Conservation (phyloP, 108 stramenopile genomes). For the Hondaea fermentalgiana region DNA sequence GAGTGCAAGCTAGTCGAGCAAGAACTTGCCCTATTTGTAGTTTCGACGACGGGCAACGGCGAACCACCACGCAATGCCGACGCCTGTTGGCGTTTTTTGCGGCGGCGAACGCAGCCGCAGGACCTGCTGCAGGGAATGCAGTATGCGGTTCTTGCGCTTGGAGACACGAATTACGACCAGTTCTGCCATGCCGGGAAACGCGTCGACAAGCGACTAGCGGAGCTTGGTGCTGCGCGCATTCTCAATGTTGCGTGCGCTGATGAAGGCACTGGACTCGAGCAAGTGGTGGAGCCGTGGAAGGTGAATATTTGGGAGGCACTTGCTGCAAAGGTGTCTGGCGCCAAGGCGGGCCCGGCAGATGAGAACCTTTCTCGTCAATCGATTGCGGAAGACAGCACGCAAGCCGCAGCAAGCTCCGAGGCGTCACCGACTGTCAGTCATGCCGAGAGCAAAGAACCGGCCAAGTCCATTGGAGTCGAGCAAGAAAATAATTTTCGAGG, state of each 20-base stretch:
- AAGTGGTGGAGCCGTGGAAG: conserved; percentile 71
- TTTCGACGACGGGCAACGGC: neutral
- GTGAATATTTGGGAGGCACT: conserved; percentile 19
- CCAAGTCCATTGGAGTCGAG: neutral
- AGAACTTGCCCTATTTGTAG: neutral
- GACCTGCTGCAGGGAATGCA: conserved; percentile 37
- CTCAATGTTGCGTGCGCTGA: conserved; percentile 60
- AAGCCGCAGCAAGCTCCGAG: neutral
- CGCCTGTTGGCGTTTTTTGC: conserved; percentile 8
- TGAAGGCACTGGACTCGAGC: conserved; percentile 76
- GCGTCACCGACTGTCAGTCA: neutral
- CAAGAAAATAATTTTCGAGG: too few species aligned
- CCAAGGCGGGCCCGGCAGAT: neutral
- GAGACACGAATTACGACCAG: conserved; percentile 69
- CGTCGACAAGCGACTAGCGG: conserved; percentile 52
- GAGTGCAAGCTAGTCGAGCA: neutral
- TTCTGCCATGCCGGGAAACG: conserved; percentile 64
- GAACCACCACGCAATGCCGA: conserved; percentile 2
- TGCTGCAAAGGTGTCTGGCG: neutral
- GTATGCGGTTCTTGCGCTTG: conserved; percentile 66
- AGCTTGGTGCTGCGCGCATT: conserved; percentile 59
- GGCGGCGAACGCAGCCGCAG: conserved; percentile 9
- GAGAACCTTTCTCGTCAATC: too few species aligned
- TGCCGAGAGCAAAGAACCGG: neutral
- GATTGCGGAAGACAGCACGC: too few species aligned